Conservation (phyloP, 371 early-diverging fungal species). For the Cokeromyces recurvatus region DNA sequence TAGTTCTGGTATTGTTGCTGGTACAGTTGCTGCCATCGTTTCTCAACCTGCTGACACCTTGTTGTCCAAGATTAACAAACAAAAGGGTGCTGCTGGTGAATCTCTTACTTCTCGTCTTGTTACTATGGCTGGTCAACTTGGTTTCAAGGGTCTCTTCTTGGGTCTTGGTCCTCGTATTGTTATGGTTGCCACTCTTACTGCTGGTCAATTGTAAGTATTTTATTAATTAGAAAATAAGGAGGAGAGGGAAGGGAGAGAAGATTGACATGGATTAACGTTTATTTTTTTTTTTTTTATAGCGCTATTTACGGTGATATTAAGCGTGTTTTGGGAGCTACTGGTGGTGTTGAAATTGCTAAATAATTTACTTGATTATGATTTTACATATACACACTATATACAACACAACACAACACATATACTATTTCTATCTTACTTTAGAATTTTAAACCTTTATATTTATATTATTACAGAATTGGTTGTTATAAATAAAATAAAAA, state of each 20-base stretch:
- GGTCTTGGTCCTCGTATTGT: conserved; percentile 75
- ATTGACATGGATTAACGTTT: too few relatives aligned
- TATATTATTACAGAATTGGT: too few relatives aligned
- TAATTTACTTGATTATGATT: not conserved
- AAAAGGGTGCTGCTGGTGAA: conserved; percentile 59
- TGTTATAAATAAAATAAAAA: too few relatives aligned
- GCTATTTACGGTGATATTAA: conserved; percentile 63
- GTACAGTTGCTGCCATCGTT: conserved; percentile 56
- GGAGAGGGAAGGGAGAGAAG: not conserved
- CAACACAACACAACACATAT: not conserved
- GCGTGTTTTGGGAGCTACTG: conserved; percentile 67
- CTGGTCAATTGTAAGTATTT: conserved; percentile 56
- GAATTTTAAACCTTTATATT: too few relatives aligned
- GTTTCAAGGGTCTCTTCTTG: conserved; percentile 60
- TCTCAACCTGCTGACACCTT: conserved; percentile 60
- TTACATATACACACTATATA: not conserved
- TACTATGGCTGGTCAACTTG: conserved; percentile 59
- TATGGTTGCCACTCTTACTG: conserved; percentile 77
- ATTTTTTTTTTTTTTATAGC: conserved; percentile 20
- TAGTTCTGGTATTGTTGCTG: conserved; percentile 52
- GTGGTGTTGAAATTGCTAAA: conserved; percentile 58
- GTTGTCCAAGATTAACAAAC: conserved; percentile 66
- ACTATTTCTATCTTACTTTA: too few relatives aligned
- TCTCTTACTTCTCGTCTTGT: conserved; percentile 52
- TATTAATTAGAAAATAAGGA: not conserved